Conservation (phyloP, 345 rosid genomes). For the Boechera retrofracta region DNA sequence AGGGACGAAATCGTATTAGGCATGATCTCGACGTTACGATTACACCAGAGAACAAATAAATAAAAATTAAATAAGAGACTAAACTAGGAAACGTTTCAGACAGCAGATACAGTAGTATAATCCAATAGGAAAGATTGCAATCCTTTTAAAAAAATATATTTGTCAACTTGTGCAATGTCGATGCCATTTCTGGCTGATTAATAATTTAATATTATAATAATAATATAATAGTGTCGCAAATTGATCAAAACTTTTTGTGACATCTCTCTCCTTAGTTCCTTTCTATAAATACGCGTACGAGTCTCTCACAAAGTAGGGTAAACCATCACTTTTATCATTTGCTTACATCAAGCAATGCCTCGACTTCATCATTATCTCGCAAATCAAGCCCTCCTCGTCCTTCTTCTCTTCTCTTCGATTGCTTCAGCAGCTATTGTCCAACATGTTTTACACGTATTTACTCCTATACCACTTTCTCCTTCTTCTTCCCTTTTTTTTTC, state of each 20-base stretch:
- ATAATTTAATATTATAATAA: not conserved
- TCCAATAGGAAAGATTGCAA: too few species aligned
- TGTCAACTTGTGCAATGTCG: too few species aligned
- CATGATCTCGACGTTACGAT: too few species aligned
- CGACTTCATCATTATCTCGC: not conserved
- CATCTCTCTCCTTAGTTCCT: not conserved
- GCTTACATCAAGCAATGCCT: constrained; percentile 19
- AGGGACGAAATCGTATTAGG: too few species aligned
- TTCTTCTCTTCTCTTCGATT: constrained; percentile 43
- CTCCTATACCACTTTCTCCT: not conserved
- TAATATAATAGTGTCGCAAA: too few species aligned
- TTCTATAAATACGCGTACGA: not conserved
- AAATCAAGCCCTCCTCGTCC: constrained; percentile 3
- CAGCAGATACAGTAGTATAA: too few species aligned
- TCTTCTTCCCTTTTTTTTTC: not conserved
- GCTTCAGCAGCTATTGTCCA: constrained; percentile 74
- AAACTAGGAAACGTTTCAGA: not conserved
- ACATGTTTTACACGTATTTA: constrained; percentile 63
- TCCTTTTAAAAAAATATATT: too few species aligned
- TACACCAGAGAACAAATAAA: not conserved
- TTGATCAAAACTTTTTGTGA: not conserved
- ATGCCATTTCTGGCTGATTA: not conserved
- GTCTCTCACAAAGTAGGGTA: not conserved
- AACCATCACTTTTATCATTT: not conserved
- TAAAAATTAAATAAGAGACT: not conserved